Base-by-base conservation (phyloP, 306 rosid species). In the Rosa multiflora region DNA sequence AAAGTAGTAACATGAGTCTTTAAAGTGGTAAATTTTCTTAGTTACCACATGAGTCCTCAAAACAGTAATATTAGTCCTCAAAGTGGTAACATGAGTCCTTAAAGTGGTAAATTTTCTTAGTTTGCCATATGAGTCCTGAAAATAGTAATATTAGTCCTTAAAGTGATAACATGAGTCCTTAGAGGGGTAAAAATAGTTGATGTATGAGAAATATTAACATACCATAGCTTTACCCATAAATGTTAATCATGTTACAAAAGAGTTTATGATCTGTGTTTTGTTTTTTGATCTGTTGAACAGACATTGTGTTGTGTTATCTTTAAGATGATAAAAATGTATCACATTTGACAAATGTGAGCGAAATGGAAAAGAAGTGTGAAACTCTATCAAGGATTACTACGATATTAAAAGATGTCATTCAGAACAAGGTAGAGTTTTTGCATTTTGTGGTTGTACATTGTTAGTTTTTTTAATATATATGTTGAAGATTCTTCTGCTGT, bases 241-340 rank as follows among this genome's bases (percentile, higher is more conserved):
- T 8, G 6, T 40, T 20, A 3, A 18, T 67, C 67, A 29, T 26
- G 39, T 26, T 17, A 37, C 64, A 61, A 40, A 13, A 14, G 14
- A 52, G 39, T 26, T 20, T 47, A 23, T 70, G 73, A 47, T 58
- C 8, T 29, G 35, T 80, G 56, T 23, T 74, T 42, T 52, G 8
- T 35, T 40, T 53, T 2, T 15, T 37, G 46, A 43, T 49, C 4
- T 70, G 26, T 61, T 62, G 70, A 75, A 67, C 53, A 67, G 62
- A 47, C 75, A 72, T 80, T 20, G 5, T 59, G 74, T 71, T 85
- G 61, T 42, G 52, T 44, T 83, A 58, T 49, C 79, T 71, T 20
- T 81, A 95, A 98, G 97, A 95, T 84, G 99, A 95, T 79, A 95
- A 93, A 78, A 92, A 93, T 78, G 98, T 92, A 75, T 90, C 97